Percentiles rank a stretch among this genome's conserved stretches.
Evolutionary conservation across 345 rosid genomes (phyloP).

Genomic region (Salix exigua): DNA sequence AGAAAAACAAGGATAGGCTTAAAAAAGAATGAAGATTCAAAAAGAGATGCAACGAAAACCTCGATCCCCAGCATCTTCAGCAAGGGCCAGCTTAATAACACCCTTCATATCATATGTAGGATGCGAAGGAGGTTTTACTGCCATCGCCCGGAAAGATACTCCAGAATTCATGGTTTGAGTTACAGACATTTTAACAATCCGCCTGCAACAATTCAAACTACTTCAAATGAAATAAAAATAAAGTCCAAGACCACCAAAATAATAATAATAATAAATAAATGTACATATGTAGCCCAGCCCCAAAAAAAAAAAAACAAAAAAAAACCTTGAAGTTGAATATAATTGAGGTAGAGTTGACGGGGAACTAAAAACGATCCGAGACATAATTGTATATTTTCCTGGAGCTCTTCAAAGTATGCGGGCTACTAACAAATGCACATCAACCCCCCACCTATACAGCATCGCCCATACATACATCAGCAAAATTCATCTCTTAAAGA

Average conservation of each 20-base stretch:
- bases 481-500: background rate
- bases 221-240: background rate
- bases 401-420: background rate
- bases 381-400: slow-evolving; percentile 13
- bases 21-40: background rate
- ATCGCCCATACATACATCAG: background rate
- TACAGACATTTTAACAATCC: slow-evolving; percentile 22
- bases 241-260: background rate
- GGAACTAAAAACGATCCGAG: slow-evolving; percentile 33
- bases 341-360: slow-evolving; percentile 34
- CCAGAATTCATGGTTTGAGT: slow-evolving; percentile 22
- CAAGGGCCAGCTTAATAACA: slow-evolving; percentile 62
- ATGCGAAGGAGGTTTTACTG: slow-evolving; percentile 78
- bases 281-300: background rate
- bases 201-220: slow-evolving; percentile 7
- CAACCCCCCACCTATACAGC: background rate
- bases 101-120: slow-evolving; percentile 85
- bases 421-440: background rate
- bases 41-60: slow-evolving; percentile 36
- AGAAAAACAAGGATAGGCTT: background rate
- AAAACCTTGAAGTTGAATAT: slow-evolving; percentile 45
- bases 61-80: slow-evolving; percentile 91
- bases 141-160: slow-evolving; percentile 36
- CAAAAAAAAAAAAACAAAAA: background rate
- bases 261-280: background rate